Conservation (phyloP, 257 asterid species). For the Thymus mandschuricus region DNA sequence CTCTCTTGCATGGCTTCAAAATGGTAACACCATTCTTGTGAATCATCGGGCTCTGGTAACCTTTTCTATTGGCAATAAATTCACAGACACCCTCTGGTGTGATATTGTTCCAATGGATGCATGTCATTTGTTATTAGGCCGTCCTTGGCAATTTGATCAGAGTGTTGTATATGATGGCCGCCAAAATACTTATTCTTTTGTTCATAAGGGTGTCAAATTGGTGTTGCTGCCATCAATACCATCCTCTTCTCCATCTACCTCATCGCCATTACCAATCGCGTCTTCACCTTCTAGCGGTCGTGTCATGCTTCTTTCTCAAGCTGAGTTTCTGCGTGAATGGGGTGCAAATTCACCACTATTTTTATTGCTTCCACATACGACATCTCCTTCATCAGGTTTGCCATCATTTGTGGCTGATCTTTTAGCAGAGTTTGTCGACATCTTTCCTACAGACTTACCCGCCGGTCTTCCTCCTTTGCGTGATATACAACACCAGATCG, state of each 20-base stretch:
- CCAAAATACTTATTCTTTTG: not conserved
- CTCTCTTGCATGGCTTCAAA: too few species aligned
- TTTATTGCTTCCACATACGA: not conserved
- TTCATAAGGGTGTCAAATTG: not conserved
- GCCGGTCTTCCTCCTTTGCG: not conserved
- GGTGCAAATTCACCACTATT: not conserved
- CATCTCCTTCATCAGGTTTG: not conserved
- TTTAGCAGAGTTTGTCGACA: not conserved
- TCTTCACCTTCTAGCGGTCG: too few species aligned
- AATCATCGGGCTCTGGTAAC: too few species aligned
- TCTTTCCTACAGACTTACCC: not conserved
- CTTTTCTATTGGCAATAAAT: too few species aligned
- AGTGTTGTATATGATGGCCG: not conserved
- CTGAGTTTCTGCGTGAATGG: not conserved
- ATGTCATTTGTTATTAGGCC: too few species aligned
- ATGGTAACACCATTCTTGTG: too few species aligned
- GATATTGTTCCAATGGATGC: too few species aligned
- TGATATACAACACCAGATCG: not conserved
- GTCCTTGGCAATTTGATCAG: too few species aligned
- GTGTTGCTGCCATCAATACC: not conserved
- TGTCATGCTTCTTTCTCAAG: too few species aligned
- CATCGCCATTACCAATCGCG: too few species aligned
- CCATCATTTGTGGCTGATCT: too few species aligned
- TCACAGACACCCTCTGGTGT: too few species aligned
- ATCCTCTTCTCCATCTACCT: not conserved